Evolutionary conservation across 1,139 yeast genomes (phyloP).

Genomic region (Hansenula lynferdii): DNA sequence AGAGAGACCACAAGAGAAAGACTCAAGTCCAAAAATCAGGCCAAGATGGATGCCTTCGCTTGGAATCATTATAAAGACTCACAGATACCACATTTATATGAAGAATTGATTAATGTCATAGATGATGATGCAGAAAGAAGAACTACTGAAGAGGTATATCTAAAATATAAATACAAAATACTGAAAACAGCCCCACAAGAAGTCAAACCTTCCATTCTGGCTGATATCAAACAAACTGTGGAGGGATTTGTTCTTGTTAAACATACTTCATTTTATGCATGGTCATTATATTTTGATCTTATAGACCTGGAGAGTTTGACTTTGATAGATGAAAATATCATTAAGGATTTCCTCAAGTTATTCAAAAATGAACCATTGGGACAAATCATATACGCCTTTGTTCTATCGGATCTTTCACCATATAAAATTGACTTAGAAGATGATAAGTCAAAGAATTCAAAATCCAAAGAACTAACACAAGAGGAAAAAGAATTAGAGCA

Average conservation of each 20-base stretch:
- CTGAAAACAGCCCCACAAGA: slow-evolving; percentile 42
- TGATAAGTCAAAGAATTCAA: slow-evolving; percentile 20
- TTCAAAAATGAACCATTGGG: slow-evolving; percentile 67
- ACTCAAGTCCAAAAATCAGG: slow-evolving; percentile 38
- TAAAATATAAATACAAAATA: slow-evolving; percentile 52
- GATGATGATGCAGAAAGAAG: slow-evolving; percentile 60
- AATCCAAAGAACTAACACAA: slow-evolving; percentile 14
- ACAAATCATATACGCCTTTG: slow-evolving; percentile 52
- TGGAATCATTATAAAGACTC: slow-evolving; percentile 49
- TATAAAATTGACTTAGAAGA: slow-evolving; percentile 24
- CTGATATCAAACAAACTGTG: slow-evolving; percentile 49
- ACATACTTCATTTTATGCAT: slow-evolving; percentile 57
- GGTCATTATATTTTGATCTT: slow-evolving; percentile 80
- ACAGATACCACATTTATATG: slow-evolving; percentile 48
- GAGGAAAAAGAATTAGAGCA: slow-evolving; percentile 18
- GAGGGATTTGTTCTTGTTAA: slow-evolving; percentile 72
- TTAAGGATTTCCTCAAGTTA: slow-evolving; percentile 45
- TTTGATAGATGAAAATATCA: slow-evolving; percentile 42
- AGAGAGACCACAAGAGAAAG: slow-evolving; percentile 37
- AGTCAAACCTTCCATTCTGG: slow-evolving; percentile 36
- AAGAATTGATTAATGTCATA: slow-evolving; percentile 51
- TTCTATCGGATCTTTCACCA: slow-evolving; percentile 61
- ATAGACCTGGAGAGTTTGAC: slow-evolving; percentile 48
- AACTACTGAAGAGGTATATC: slow-evolving; percentile 51
- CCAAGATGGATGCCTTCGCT: slow-evolving; percentile 38